A percentile compares a stretch with the other conserved stretches of the same genome.
phyloP scores from a whole-genome alignment of 495 filamentous ascomycete genomes.

The Penicillium bialowiezense region DNA sequence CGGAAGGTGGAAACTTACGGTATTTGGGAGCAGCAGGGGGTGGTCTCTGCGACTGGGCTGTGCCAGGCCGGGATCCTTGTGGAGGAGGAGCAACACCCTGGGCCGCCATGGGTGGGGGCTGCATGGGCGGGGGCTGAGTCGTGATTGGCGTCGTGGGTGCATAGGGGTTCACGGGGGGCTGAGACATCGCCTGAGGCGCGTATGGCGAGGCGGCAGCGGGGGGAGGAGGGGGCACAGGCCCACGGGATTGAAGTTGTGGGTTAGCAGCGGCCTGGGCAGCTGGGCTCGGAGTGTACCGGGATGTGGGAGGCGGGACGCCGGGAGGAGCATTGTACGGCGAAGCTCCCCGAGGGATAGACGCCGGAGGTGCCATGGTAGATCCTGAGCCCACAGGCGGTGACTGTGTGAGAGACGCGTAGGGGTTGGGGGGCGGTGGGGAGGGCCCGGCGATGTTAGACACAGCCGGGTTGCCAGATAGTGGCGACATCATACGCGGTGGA shows the following conservation, averaged over 20 bases:
- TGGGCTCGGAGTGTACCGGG: slow-evolving; percentile 84
- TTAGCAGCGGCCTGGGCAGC: slow-evolving; percentile 48
- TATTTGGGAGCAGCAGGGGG: slow-evolving; percentile 57
- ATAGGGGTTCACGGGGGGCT: slow-evolving; percentile 44
- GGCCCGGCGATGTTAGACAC: slow-evolving; percentile 43
- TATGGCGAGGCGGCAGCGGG: slow-evolving; percentile 58
- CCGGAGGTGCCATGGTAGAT: slow-evolving; percentile 39
- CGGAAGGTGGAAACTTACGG: slow-evolving; percentile 51
- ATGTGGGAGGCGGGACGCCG: slow-evolving; percentile 66
- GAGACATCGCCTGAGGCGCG: slow-evolving; percentile 46
- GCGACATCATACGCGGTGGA: slow-evolving; percentile 55
- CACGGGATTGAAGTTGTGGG: slow-evolving; percentile 40
- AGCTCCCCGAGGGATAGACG: slow-evolving; percentile 66
- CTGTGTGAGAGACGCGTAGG: slow-evolving; percentile 60
- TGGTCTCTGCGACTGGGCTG: slow-evolving; percentile 48
- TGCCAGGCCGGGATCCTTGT: slow-evolving; percentile 48
- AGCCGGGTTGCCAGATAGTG: slow-evolving; percentile 36
- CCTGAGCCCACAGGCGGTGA: slow-evolving; percentile 26
- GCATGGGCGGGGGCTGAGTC: slow-evolving; percentile 40
- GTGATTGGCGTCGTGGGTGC: slow-evolving; percentile 40
- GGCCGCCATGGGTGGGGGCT: slow-evolving; percentile 37
- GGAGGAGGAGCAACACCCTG: slow-evolving; percentile 42
- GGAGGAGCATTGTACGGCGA: slow-evolving; percentile 91
- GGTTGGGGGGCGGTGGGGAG: slow-evolving; percentile 60
- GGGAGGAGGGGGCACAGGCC: slow-evolving; percentile 47